Conservation (phyloP, 345 rosid genomes). For the Acer campestre region DNA sequence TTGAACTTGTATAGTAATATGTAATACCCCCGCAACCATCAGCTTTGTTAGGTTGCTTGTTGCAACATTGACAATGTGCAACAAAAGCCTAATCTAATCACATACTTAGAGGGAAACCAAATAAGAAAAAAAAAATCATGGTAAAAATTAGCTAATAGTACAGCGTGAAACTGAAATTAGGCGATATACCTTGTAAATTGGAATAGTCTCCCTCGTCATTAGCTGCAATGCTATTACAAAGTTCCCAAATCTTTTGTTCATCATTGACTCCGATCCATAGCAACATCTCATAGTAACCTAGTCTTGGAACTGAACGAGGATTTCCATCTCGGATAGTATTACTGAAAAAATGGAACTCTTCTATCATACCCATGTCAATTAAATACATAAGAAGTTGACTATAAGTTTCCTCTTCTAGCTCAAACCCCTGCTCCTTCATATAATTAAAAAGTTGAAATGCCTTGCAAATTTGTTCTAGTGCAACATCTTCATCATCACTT, state of each 20-base stretch:
- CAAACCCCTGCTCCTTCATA: slow-evolving; percentile 80
- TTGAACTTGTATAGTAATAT: neutral
- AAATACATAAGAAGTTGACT: slow-evolving; percentile 69
- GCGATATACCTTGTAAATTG: slow-evolving; percentile 48
- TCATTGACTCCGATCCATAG: slow-evolving; percentile 52
- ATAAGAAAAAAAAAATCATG: slow-evolving; percentile 1
- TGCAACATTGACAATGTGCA: neutral
- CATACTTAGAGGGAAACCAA: neutral
- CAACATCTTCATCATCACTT: slow-evolving; percentile 47
- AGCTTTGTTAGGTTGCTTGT: slow-evolving; percentile 5
- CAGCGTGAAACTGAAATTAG: neutral
- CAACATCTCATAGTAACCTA: slow-evolving; percentile 91
- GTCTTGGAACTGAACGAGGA: slow-evolving; percentile 38
- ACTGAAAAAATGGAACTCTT: slow-evolving; percentile 54
- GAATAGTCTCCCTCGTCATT: slow-evolving; percentile 29
- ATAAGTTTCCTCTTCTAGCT: slow-evolving; percentile 55
- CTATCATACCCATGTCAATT: slow-evolving; percentile 63
- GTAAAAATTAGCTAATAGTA: slow-evolving; percentile 10
- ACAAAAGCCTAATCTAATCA: neutral
- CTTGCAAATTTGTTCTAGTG: slow-evolving; percentile 39
- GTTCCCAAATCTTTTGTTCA: slow-evolving; percentile 57
- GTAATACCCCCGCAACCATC: neutral
- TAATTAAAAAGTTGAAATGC: slow-evolving; percentile 45
- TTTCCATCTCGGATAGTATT: slow-evolving; percentile 41
- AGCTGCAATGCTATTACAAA: slow-evolving; percentile 40